Evolutionary conservation across 257 asterid genomes (phyloP), one percentile per base, ranked within the genome.

Genomic region (Solanum ahanhuiri): DNA sequence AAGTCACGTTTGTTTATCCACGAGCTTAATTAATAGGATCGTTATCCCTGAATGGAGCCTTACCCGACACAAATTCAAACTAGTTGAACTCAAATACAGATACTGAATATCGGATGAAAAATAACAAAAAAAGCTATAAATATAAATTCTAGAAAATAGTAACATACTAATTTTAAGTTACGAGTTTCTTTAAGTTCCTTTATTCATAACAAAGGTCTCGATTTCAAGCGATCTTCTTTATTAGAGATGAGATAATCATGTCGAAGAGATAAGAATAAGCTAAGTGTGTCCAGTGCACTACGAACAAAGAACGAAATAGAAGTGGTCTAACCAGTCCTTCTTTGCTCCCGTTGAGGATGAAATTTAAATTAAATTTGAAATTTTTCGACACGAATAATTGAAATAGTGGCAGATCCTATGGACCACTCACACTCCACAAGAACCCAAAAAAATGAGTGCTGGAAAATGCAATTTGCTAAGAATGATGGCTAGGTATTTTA

Each of bases 391-490:
- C 15, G 2, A 64, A 64, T 58, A 22, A 54, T 58, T 0, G 11
- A 8, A 57, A 58, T 22, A 58, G 5, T 6, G 5, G 30, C 6
- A 22, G 7, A 58, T 58, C 28, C 1, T 22, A 22, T 60, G 69
- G 69, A 60, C 41, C 66, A 43, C 83, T 43, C 83, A 77, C 45
- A 33, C 8, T 31, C 23, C 79, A 71, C 48, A 45, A 28, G 9
- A 35, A 79, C 66, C 82, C n/a, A 72, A 76, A 39, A n/a, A 25
- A 25, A 28, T 25, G 28, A 25, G 66, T 45, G 84, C 41, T 79
- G 41, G 84, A 79, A 79, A 79, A 45, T 79, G 39, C 84, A 79
- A 77, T 77, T 41, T 77, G 63, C 37, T 43, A 43, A 41, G 37
- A 79, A 45, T 79, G 66, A 48, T 79, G 66, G 28, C 84, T 79